Evolutionary conservation across 352 stramenopile species (phyloP).

Genomic region (Globisporangium paroecandrum): DNA sequence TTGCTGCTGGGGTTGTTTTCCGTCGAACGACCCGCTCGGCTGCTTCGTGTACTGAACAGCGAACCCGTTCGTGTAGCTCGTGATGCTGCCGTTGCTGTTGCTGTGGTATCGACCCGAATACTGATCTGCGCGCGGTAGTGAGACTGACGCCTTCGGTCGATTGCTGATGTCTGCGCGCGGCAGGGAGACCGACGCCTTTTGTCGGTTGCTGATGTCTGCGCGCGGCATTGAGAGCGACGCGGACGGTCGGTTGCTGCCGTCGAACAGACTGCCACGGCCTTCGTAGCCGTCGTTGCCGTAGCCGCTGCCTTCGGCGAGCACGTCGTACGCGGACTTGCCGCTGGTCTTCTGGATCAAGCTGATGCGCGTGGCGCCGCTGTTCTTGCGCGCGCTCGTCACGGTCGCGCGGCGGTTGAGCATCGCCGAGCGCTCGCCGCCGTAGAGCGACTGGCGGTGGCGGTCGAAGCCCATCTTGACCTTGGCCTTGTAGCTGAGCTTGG

Average conservation of each 20-base stretch:
- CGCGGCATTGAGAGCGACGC: slow-evolving; percentile 3
- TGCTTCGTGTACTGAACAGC: slow-evolving; percentile 3
- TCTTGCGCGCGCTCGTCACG: slow-evolving; percentile 14
- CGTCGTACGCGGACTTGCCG: slow-evolving; percentile 20
- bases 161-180: slow-evolving; percentile 4
- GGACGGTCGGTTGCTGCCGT: slow-evolving; percentile 4
- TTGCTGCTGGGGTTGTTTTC: slow-evolving; percentile 1
- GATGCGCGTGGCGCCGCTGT: slow-evolving; percentile 17
- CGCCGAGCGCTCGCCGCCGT: slow-evolving; percentile 15
- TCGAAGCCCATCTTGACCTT: slow-evolving; percentile 24
- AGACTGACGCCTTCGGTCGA: slow-evolving; percentile 6
- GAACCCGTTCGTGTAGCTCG: slow-evolving; percentile 1
- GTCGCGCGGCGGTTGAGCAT: slow-evolving; percentile 21
- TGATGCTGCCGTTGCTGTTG: slow-evolving; percentile 9
- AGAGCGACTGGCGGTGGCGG: slow-evolving; percentile 19
- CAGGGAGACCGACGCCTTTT: not conserved
- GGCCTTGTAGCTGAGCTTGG: slow-evolving; percentile 22
- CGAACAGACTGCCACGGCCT: slow-evolving; percentile 18
- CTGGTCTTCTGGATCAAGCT: slow-evolving; percentile 19
- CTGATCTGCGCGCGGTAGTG: slow-evolving; percentile 2
- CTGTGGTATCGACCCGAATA: slow-evolving; percentile 7
- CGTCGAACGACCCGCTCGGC: slow-evolving; percentile 6
- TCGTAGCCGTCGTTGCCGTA: slow-evolving; percentile 7
- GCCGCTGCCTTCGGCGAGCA: slow-evolving; percentile 15
- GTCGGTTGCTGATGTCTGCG: not conserved